A percentile compares a stretch with the other conserved stretches of the same genome.
Evolutionary conservation across 2,329 filamentous ascomycete genomes (phyloP).

Genomic region (Talaromyces funiculosus): DNA sequence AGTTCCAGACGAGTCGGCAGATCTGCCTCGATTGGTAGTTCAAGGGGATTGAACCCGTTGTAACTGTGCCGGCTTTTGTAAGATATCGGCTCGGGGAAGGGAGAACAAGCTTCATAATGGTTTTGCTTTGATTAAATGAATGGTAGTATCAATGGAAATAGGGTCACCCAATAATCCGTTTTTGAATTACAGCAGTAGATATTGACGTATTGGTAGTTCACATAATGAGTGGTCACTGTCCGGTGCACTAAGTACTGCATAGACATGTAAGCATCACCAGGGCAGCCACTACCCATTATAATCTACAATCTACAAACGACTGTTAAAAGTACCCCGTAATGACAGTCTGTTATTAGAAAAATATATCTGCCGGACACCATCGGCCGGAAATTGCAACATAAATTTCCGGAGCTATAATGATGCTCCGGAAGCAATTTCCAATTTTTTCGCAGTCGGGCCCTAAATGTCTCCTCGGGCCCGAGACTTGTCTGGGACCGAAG

Average conservation of each 20-base stretch:
- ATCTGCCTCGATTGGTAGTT: not conserved
- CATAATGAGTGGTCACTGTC: too few relatives aligned
- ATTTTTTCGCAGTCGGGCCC: not conserved
- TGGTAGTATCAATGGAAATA: not conserved
- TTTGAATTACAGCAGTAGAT: not conserved
- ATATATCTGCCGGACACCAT: not conserved
- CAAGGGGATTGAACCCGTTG: not conserved
- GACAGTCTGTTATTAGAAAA: not conserved
- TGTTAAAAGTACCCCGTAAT: not conserved
- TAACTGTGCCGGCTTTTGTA: not conserved
- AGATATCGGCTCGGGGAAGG: not conserved
- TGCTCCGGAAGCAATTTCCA: not conserved
- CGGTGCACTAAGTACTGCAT: too few relatives aligned
- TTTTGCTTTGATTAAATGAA: not conserved
- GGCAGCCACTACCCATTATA: not conserved
- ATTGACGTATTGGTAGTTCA: not conserved
- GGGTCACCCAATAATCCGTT: not conserved
- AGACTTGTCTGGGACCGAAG: not conserved
- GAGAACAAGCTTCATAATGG: not conserved
- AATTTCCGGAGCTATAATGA: not conserved
- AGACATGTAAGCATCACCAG: not conserved
- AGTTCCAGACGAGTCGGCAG: constrained; percentile 17
- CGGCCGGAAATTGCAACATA: not conserved
- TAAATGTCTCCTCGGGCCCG: constrained; percentile 7
- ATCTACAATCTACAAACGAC: not conserved